Evolutionary conservation across 192 early-diverging fungal genomes (phyloP).

Genomic region (Thamnidium elegans): DNA sequence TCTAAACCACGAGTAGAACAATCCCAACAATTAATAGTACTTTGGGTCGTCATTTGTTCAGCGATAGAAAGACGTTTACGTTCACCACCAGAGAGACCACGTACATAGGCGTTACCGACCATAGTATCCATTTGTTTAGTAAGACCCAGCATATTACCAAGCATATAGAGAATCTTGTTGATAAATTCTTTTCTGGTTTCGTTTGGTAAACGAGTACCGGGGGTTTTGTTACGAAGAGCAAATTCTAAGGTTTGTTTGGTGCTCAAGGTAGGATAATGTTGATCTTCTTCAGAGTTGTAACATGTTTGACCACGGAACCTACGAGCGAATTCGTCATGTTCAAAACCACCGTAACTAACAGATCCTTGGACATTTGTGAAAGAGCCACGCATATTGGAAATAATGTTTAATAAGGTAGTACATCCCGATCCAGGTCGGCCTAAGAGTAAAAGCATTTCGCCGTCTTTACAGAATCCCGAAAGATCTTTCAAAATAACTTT

Average conservation of each 20-base stretch:
- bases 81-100: constrained; percentile 75
- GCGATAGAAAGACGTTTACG: constrained; percentile 76
- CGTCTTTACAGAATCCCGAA: constrained; percentile 67
- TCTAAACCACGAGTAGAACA: constrained; percentile 72
- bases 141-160: constrained; percentile 49
- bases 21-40: constrained; percentile 59
- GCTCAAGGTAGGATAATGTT: constrained; percentile 74
- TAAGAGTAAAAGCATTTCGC: constrained; percentile 69
- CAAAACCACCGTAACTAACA: constrained; percentile 69
- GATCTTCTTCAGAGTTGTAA: constrained; percentile 80
- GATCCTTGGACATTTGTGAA: constrained; percentile 52
- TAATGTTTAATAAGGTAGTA: constrained; percentile 57
- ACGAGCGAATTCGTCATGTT: constrained; percentile 51
- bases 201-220: constrained; percentile 49
- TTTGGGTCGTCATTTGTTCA: constrained; percentile 68
- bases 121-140: constrained; percentile 67
- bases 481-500: constrained; percentile 55
- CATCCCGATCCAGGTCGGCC: constrained; percentile 71
- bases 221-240: constrained; percentile 72
- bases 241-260: constrained; percentile 76
- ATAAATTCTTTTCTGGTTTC: constrained; percentile 48
- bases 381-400: constrained; percentile 54
- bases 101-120: constrained; percentile 72
- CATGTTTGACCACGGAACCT: constrained; percentile 69
- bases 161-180: constrained; percentile 42